Base-by-base conservation (phyloP, 371 early-diverging fungal genomes). In the Mucor indicus region DNA sequence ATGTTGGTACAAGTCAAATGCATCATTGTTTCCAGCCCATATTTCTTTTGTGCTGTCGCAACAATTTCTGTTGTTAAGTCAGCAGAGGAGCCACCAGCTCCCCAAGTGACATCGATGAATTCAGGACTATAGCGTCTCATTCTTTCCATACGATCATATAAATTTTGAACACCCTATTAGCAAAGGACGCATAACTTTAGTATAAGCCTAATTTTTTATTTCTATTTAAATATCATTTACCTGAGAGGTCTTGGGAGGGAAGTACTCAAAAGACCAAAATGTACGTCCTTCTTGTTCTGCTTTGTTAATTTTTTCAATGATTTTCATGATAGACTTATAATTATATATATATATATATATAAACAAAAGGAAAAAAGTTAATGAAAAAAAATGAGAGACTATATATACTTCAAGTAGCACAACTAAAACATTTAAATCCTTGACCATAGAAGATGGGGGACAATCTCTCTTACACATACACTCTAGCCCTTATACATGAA, bases 1-100 rank as follows among this genome's bases (percentile, higher is more conserved):
- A 93, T 95, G 76, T 94, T 95, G 53, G 95, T 94, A 73, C 97
- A 96, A 9, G 96, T 96, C 69, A 96, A 80, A 62, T 96, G 97
- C 97, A 96, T 95, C 79, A 90, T 89, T 12, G 95, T 88, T 64
- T 96, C 96, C 46, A 94, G 80, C 43, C 95, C 95, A 65, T 91
- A 93, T 1, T 93, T 93, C 36, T 87, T 75, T 70, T 95, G 95
- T 8, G 97, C 91, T 38, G 87, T 92, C 19, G 87, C 75, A 63
- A 94, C 93, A 45, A 91, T 85, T 50, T 91, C 90, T 21, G 83
- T 75, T 2, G 94, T 94, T 50, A 95, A 79, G 47, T 94, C 91
- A 5, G 92, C 89, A 43, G 91, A 85, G 37, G 86, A 85, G 27
- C 97, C 97, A 43, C 97, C 97, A 52, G 95, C 94, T 60, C 91